These are phyloP conservation scores for Phlebiopsis gigantea DNA, from an alignment of 768 basidiomycete genomes.

Conservation along the genomic window DNA sequence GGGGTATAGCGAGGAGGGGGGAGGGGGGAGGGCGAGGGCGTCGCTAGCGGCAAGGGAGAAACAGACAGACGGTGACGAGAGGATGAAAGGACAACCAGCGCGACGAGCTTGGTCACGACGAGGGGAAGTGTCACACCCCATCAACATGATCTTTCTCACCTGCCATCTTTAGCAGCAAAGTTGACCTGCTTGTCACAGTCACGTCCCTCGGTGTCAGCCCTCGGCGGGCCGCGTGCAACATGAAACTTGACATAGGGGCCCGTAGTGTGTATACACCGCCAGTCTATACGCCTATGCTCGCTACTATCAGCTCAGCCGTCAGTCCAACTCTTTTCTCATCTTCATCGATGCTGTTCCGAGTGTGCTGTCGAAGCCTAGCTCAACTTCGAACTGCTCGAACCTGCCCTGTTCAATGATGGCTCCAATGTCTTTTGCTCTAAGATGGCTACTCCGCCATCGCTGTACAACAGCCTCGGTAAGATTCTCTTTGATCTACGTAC, in stretches of 20 bases:
- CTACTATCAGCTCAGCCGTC: background rate
- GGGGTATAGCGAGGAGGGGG: slow-evolving; percentile 12
- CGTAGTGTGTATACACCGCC: background rate
- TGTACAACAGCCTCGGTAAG: slow-evolving; percentile 26
- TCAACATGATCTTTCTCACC: slow-evolving; percentile 1
- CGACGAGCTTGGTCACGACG: background rate
- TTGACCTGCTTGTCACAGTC: background rate
- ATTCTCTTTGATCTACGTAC: slow-evolving; percentile 20
- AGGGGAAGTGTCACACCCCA: background rate
- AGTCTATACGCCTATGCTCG: too few species aligned
- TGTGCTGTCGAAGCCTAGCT: background rate
- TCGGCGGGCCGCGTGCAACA: background rate
- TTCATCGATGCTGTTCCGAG: background rate
- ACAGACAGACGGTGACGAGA: slow-evolving; percentile 9
- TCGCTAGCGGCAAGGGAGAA: slow-evolving; percentile 15
- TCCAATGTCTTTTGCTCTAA: slow-evolving; percentile 29
- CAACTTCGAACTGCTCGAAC: slow-evolving; percentile 36
- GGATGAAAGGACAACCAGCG: slow-evolving; percentile 2
- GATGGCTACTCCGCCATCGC: slow-evolving; percentile 20
- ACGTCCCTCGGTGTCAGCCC: too few species aligned
- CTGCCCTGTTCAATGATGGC: slow-evolving; percentile 34
- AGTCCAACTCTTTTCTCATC: background rate
- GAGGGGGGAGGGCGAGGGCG: slow-evolving; percentile 14
- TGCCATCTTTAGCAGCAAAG: background rate
- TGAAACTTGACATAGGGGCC: background rate